Conservation (phyloP, 768 basidiomycete genomes). For the Auricularia auricula-judae region DNA sequence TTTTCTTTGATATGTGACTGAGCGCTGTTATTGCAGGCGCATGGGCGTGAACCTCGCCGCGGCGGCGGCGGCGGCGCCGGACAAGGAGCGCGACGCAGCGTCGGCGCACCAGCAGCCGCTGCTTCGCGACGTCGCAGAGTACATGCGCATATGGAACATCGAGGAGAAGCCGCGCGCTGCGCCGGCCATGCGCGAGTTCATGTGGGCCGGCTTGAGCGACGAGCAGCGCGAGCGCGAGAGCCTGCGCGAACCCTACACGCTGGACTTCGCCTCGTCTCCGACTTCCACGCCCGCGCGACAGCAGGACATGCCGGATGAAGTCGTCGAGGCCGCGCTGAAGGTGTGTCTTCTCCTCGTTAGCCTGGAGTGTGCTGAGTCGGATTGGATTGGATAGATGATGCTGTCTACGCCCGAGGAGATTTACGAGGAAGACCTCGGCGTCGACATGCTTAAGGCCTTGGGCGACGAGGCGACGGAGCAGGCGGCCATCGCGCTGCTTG, state of each 20-base stretch:
- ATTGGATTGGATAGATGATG: slow-evolving; percentile 44
- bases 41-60: slow-evolving; percentile 30
- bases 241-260: slow-evolving; percentile 44
- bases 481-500: slow-evolving; percentile 51
- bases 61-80: background rate
- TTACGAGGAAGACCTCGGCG: slow-evolving; percentile 52
- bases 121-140: background rate
- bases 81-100: background rate
- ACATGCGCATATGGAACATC: slow-evolving; percentile 33
- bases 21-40: slow-evolving; percentile 46
- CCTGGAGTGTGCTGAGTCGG: background rate
- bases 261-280: slow-evolving; percentile 23
- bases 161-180: slow-evolving; percentile 24
- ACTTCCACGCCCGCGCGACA: slow-evolving; percentile 13
- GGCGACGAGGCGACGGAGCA: slow-evolving; percentile 44
- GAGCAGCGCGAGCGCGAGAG: slow-evolving; percentile 66
- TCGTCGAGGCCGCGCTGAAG: slow-evolving; percentile 61
- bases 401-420: slow-evolving; percentile 60
- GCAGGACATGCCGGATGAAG: slow-evolving; percentile 25
- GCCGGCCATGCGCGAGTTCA: slow-evolving; percentile 52
- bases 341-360: slow-evolving; percentile 21
- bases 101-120: background rate
- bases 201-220: slow-evolving; percentile 63
- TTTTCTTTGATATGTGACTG: background rate
- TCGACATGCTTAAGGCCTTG: slow-evolving; percentile 41